Base-by-base conservation (phyloP, 345 rosid species). In the Euclidium syriacum region DNA sequence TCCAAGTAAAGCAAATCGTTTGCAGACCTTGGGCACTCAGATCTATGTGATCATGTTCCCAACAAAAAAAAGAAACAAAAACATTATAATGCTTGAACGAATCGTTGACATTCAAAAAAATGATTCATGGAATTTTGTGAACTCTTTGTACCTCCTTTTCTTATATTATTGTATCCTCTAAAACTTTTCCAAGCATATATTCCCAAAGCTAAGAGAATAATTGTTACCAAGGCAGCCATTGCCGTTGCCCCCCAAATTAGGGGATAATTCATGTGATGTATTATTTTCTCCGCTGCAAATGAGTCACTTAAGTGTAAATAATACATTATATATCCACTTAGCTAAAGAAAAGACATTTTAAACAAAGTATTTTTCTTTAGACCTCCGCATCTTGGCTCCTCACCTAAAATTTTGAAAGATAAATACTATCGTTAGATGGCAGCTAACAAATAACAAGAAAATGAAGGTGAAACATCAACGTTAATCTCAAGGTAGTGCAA, bases 111-210 rank as follows among this genome's bases (percentile, higher is more conserved):
- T 11, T 18, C 5, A 0, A 34, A 11, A 7, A 49, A 62, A 25
- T 12, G 29, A 41, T 26, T 40, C 30, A 39, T 39, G n/a, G n/a
- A n/a, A 51, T 4, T 0, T 36, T 7, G 9, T 52, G 60, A 52
- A 43, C 10, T 43, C 4, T n/a, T 48, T 4, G 10, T 48, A 46
- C 59, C 64, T 42, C 10, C 20, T 46, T 49, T 32, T 14, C 57
- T 52, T 5, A 30, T 44, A 19, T 44, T 58, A 0, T 65, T 27
- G 54, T 43, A 49, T 43, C 62, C 19, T 33, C 6, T 33, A 20
- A 50, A 50, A 16, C 34, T 27, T 26, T 15, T 73, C 78, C 75
- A n/a, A 74, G 48, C 74, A 66, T 76, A 62, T 57, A 71, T 32
- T 16, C 70, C 73, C 24, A 77, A 41, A 33, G 58, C 42, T 46